Evolutionary conservation across 1,284 basidiomycete species (phyloP), one percentile per base, ranked within the genome.

Genomic region (Irpex lacteus): DNA sequence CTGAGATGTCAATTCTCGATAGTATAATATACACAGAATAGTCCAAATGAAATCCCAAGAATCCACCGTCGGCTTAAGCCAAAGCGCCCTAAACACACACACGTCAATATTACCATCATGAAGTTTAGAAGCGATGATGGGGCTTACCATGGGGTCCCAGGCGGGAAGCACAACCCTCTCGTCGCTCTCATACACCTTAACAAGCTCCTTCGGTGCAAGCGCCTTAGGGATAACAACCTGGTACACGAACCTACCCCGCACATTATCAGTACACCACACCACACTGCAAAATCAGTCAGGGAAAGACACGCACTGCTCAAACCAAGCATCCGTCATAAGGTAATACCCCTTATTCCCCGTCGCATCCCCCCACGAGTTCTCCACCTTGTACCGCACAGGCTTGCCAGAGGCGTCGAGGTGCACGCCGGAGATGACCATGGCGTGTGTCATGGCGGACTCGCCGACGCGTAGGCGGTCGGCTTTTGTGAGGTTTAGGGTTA

Each of bases 371-470:
- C 96, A 98, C 7, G 89, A 92, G 80, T 98, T 98, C 82, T 98
- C 96, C 9, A 98, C 93, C 77, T 95, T 92, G 85, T 94, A 98
- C 9, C 95, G 84, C 38, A 96, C 79, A 0, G 95, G 90, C 64
- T 86, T 87, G 57, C 94, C 94, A 0, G 78, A 76, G 37, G 79
- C 79, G 72, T 96, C 93, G 61, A 98, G 79, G 74, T 97, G 95
- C n/a, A 96, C 95, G 19, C 87, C 95, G 19, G 91, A 90, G 72
- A 98, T 95, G 60, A 96, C 94, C 94, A 95, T 95, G 3, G 94
- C 94, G 74, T 96, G 95, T 1, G 94, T 96, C 93, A 96, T 96
- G 19, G 89, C 78, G 7, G 89, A 92, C 72, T 98, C 95, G 63
- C 88, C 88, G 32, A 88, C 88, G 71, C 89, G 83, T 52, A 98